Percentiles rank a stretch among this genome's conserved stretches.
phyloP scores from a whole-genome alignment of 208 protist species.

The Blechomonas ayalai region DNA sequence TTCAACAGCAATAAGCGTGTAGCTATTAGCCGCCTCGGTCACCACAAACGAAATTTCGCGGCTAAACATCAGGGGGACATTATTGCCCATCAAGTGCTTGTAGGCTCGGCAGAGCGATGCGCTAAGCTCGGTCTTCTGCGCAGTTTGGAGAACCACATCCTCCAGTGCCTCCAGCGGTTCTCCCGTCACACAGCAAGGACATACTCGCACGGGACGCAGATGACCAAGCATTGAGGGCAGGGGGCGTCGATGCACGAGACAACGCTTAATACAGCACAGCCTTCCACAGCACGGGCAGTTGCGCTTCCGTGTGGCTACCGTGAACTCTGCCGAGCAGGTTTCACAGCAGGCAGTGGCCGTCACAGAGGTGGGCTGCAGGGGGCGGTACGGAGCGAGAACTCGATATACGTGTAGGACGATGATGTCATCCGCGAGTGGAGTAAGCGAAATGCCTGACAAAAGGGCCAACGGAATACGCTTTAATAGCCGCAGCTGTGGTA shows the following conservation, averaged over 20 bases:
- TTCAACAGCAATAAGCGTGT: too few relatives aligned
- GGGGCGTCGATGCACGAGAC: conserved; percentile 36
- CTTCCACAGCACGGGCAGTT: conserved; percentile 69
- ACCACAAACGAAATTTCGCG: too few relatives aligned
- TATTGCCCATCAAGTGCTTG: conserved; percentile 53
- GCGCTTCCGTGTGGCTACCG: conserved; percentile 29
- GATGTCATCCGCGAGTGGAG: conserved; percentile 51
- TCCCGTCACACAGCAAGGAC: conserved; percentile 34
- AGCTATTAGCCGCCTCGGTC: too few relatives aligned
- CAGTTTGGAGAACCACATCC: conserved; percentile 58
- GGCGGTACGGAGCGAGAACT: conserved; percentile 32
- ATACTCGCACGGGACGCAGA: conserved; percentile 23
- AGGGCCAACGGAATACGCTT: conserved; percentile 68
- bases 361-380: conserved; percentile 6
- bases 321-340: conserved; percentile 6
- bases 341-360: background rate
- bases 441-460: conserved; percentile 48
- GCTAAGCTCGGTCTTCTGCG: conserved; percentile 59
- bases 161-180: conserved; percentile 58
- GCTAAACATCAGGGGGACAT: conserved; percentile 26
- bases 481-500: conserved; percentile 13
- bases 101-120: conserved; percentile 44
- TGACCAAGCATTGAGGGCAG: conserved; percentile 37
- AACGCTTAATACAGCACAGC: conserved; percentile 47
- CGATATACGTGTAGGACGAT: conserved; percentile 60